phyloP scores from a whole-genome alignment of 2,329 filamentous ascomycete genomes.

The Claviceps pusilla region DNA sequence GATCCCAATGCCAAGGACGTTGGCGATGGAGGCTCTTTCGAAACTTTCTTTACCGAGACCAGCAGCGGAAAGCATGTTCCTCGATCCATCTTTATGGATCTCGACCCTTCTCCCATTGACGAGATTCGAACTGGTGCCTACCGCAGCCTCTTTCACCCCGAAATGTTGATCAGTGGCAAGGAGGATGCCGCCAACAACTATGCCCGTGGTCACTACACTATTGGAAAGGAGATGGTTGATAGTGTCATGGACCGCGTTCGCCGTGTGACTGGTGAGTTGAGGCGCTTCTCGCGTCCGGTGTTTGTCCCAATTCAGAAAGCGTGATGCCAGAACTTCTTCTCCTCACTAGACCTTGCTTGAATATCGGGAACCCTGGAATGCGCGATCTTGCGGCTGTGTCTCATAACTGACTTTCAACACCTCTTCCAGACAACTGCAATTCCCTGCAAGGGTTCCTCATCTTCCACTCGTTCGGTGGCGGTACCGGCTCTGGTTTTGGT shows the following conservation, averaged over 20 bases:
- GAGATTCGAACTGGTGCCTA: slow-evolving; percentile 56
- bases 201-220: slow-evolving; percentile 60
- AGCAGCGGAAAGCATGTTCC: slow-evolving; percentile 58
- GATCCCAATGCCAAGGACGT: slow-evolving; percentile 46
- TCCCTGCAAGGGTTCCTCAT: slow-evolving; percentile 59
- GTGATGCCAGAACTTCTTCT: background rate
- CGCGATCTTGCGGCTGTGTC: background rate
- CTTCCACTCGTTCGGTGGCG: slow-evolving; percentile 62
- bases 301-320: background rate
- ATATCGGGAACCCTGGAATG: background rate
- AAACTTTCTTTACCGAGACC: slow-evolving; percentile 63
- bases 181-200: slow-evolving; percentile 69
- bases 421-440: slow-evolving; percentile 50
- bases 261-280: slow-evolving; percentile 46
- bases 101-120: slow-evolving; percentile 59
- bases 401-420: slow-evolving; percentile 8
- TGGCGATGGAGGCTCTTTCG: slow-evolving; percentile 48
- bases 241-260: slow-evolving; percentile 55
- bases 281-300: background rate
- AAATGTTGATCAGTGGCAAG: slow-evolving; percentile 58
- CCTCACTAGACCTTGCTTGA: background rate
- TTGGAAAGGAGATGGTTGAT: slow-evolving; percentile 64
- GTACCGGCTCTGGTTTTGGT: slow-evolving; percentile 59
- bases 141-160: slow-evolving; percentile 57
- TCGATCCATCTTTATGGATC: slow-evolving; percentile 56